Evolutionary conservation across 2,329 filamentous ascomycete genomes (phyloP).

Genomic region (Aspergillus brunneoviolaceus): DNA sequence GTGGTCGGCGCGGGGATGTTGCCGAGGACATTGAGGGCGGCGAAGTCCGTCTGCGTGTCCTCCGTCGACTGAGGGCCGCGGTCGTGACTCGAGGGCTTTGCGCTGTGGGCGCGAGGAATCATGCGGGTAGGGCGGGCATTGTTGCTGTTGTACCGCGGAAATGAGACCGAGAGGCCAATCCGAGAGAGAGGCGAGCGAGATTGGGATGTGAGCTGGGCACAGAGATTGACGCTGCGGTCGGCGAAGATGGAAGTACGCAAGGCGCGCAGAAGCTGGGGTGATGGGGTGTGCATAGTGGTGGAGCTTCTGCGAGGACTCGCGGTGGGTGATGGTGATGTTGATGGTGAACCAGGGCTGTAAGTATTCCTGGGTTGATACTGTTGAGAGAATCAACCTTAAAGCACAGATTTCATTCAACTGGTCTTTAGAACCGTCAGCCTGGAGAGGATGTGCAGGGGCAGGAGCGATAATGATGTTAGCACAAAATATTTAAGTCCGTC

Average conservation of each 20-base stretch:
- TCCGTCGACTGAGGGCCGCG: constrained; percentile 62
- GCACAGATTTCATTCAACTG: neutral
- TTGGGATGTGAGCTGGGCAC: constrained; percentile 16
- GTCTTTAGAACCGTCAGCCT: neutral
- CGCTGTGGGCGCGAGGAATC: constrained; percentile 33
- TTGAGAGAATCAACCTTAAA: neutral
- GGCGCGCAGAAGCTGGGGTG: constrained; percentile 43
- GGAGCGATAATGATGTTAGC: neutral
- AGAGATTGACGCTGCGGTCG: constrained; percentile 14
- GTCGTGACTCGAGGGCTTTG: constrained; percentile 50
- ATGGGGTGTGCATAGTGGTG: constrained; percentile 41
- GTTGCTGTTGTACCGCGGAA: constrained; percentile 26
- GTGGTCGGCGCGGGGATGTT: constrained; percentile 75
- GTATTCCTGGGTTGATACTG: neutral
- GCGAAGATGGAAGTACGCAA: constrained; percentile 37
- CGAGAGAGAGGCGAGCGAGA: constrained; percentile 4
- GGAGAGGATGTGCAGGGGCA: neutral
- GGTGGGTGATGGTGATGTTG: neutral
- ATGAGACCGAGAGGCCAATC: neutral
- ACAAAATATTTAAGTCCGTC: neutral
- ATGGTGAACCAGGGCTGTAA: neutral
- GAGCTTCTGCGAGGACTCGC: neutral
- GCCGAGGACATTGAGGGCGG: constrained; percentile 73
- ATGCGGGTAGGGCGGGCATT: constrained; percentile 30
- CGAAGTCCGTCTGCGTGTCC: constrained; percentile 70